Evolutionary conservation across 176 grass and related monocot species (phyloP).

Genomic region (Raddia guianensis): DNA sequence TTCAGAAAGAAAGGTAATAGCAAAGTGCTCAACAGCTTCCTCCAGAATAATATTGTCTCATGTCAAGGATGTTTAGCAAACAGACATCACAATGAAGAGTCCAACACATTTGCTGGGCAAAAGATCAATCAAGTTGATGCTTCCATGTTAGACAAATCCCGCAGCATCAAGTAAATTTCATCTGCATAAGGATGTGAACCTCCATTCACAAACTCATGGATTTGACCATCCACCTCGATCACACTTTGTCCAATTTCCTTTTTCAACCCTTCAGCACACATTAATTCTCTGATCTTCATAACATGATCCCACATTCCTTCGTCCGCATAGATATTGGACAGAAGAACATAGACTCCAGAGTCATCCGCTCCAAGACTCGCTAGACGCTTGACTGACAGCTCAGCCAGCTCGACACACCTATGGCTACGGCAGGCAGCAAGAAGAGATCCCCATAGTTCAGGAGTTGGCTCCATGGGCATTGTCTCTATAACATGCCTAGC

Average conservation of each 20-base stretch:
- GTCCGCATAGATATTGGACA: slow-evolving; percentile 78
- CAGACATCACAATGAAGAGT: not conserved
- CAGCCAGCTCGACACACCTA: slow-evolving; percentile 59
- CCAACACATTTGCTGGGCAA: not conserved
- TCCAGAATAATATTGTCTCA: not conserved
- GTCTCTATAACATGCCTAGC: slow-evolving; percentile 58
- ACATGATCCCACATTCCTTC: slow-evolving; percentile 73
- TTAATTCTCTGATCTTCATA: slow-evolving; percentile 57
- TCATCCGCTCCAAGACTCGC: slow-evolving; percentile 63
- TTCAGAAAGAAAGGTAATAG: slow-evolving; percentile 11
- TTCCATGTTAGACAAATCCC: slow-evolving; percentile 44
- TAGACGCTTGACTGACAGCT: slow-evolving; percentile 55
- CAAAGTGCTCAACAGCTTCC: not conserved
- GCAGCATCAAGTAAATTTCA: slow-evolving; percentile 53
- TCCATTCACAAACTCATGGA: slow-evolving; percentile 70
- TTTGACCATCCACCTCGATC: slow-evolving; percentile 61
- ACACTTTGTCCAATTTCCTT: slow-evolving; percentile 64
- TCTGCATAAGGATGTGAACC: slow-evolving; percentile 49
- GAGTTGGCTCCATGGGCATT: slow-evolving; percentile 61
- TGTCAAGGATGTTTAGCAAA: slow-evolving; percentile 25
- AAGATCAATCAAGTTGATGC: slow-evolving; percentile 33
- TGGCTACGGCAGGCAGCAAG: slow-evolving; percentile 70
- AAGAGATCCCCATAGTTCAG: slow-evolving; percentile 65
- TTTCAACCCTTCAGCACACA: slow-evolving; percentile 56
- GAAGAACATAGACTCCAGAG: slow-evolving; percentile 64